Percentiles rank a stretch among this genome's conserved stretches.
phyloP scores from a whole-genome alignment of 257 asterid species.

The Solanum microdontum region DNA sequence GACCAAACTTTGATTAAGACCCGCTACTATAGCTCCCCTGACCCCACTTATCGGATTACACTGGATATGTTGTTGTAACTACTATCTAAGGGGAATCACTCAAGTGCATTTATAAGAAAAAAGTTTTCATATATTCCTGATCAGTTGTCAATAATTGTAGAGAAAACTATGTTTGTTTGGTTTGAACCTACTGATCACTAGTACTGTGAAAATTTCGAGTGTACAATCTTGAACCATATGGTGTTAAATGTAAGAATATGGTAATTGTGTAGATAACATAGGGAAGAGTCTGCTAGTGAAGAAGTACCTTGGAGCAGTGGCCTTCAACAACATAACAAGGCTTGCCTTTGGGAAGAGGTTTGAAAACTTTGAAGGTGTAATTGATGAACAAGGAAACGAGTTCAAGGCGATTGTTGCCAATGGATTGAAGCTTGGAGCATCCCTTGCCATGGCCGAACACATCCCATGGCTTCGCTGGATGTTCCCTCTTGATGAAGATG shows the following conservation, averaged over 20 bases:
- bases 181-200: neutral
- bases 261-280: conserved; percentile 20
- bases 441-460: conserved; percentile 63
- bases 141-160: neutral
- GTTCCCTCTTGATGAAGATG: conserved; percentile 57
- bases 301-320: conserved; percentile 60
- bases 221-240: neutral
- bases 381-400: conserved; percentile 62
- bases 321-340: conserved; percentile 67
- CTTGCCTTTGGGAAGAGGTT: conserved; percentile 66
- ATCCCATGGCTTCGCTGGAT: conserved; percentile 78
- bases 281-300: conserved; percentile 46
- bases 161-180: neutral
- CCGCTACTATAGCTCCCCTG: neutral
- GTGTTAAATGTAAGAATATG: neutral
- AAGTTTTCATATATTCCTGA: neutral
- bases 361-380: conserved; percentile 37
- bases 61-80: neutral
- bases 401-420: conserved; percentile 57
- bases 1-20: neutral
- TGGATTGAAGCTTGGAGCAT: conserved; percentile 56
- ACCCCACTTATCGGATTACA: neutral
- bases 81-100: neutral
- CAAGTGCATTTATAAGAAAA: neutral
- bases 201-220: neutral